phyloP scores from a whole-genome alignment of 1,139 yeast genomes.

The Geotrichum restrictum region DNA sequence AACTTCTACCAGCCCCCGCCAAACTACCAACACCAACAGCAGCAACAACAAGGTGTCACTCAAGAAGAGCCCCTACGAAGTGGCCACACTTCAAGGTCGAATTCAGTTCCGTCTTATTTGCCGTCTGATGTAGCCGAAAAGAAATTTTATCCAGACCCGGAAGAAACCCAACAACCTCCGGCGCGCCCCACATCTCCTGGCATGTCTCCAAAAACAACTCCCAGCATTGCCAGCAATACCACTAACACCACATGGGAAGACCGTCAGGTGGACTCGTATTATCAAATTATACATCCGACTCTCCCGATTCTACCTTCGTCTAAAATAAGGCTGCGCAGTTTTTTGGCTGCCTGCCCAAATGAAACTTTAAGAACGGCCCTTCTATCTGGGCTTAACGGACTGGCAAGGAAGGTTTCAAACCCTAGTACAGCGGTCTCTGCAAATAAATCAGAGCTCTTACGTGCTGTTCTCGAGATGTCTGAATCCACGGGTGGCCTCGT shows the following conservation, averaged over 20 bases:
- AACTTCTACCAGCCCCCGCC: neutral
- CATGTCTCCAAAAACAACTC: slow-evolving; percentile 3
- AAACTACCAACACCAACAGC: slow-evolving; percentile 2
- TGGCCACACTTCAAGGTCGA: slow-evolving; percentile 10
- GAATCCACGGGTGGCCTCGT: slow-evolving; percentile 9
- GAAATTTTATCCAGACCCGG: slow-evolving; percentile 16
- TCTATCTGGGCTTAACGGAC: slow-evolving; percentile 28
- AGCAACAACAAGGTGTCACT: neutral
- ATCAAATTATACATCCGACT: slow-evolving; percentile 41
- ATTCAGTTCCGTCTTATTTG: slow-evolving; percentile 13
- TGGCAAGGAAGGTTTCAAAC: slow-evolving; percentile 20
- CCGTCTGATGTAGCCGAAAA: slow-evolving; percentile 15
- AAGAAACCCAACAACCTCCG: no score
- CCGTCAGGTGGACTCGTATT: slow-evolving; percentile 38
- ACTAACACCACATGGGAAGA: slow-evolving; percentile 38
- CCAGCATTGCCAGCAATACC: neutral
- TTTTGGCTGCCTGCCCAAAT: slow-evolving; percentile 32
- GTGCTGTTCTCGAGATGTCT: slow-evolving; percentile 3
- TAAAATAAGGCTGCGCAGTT: slow-evolving; percentile 33
- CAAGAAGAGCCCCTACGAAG: neutral
- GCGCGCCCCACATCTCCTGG: slow-evolving; percentile 13
- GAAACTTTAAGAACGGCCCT: slow-evolving; percentile 28
- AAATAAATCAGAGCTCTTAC: slow-evolving; percentile 1
- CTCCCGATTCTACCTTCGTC: slow-evolving; percentile 41
- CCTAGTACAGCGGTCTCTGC: slow-evolving; percentile 1